Base-by-base conservation (phyloP, 768 basidiomycete genomes). In the Collybia sordida region DNA sequence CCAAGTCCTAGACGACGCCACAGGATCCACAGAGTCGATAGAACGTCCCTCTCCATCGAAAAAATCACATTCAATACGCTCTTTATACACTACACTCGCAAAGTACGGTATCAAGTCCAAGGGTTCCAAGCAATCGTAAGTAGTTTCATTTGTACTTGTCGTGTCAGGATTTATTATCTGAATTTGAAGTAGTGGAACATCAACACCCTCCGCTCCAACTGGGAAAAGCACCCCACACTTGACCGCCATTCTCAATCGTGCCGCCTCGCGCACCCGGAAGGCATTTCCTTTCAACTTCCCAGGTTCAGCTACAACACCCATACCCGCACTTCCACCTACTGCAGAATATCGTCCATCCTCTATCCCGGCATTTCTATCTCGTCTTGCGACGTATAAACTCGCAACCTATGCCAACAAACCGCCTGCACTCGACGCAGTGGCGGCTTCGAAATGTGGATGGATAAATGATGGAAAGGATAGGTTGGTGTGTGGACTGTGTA, bases 361-460 rank as follows among this genome's bases (percentile, higher is more conserved):
- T 9, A 78, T 80, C 4, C 68, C 80, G 1, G 88, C 85, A 3
- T 88, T 93, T 59, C 68, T 93, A 21, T 72, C 79, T 14, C 86
- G 90, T 37, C 79, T 93, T 1, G 72, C 81, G 1, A 90, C 90
- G 1, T 93, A 79, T 67, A 92, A 86, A 63, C 77, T 93, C 23
- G 69, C 86, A 9, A 92, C 90, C 0, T 93, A 91, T 59, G 76
- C 85, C 15, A 88, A 87, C 55, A 93, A 93, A 63, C 88, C 90
- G 0, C 47, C 80, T 0, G 72, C 74, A 8, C 84, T 92, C 23
- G 82, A 93, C 49, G 85, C 90, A 1, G 88, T 92, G 12, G 83
- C 90, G 15, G 90, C 90, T 2, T 75, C 90, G 0, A 88, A 81
- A 64, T 89, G 87, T 60, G 90, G 90, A 1, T 93, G 90, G 90